Conservation (phyloP, 2,329 filamentous ascomycete species). For the Xylariaceae sp. region DNA sequence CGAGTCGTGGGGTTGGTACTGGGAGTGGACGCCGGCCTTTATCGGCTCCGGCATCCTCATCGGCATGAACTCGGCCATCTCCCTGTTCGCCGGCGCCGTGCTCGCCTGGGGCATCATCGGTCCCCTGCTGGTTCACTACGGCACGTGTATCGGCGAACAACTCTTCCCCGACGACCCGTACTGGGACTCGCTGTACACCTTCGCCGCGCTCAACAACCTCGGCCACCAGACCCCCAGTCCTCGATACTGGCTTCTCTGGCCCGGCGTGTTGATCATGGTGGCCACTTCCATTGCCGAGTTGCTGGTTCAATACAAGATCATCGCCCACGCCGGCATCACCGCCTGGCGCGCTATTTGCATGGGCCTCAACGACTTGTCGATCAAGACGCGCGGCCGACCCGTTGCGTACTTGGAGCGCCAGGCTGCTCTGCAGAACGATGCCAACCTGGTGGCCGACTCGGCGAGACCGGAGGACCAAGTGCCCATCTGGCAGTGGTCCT, state of each 20-base stretch:
- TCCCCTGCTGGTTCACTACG: constrained; percentile 49
- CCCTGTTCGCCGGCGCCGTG: constrained; percentile 50
- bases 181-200: constrained; percentile 40
- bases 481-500: constrained; percentile 48
- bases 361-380: constrained; percentile 36
- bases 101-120: constrained; percentile 54
- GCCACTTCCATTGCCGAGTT: constrained; percentile 37
- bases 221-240: constrained; percentile 33
- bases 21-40: constrained; percentile 54
- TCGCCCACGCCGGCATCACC: constrained; percentile 38
- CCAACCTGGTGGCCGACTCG: constrained; percentile 46
- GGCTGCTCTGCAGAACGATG: constrained; percentile 30
- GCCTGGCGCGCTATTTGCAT: constrained; percentile 42
- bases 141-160: constrained; percentile 39
- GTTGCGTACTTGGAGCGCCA: constrained; percentile 39
- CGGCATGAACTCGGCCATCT: constrained; percentile 53
- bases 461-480: constrained; percentile 43
- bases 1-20: constrained; percentile 54
- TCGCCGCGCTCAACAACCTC: constrained; percentile 32
- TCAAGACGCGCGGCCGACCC: constrained; percentile 37
- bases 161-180: constrained; percentile 35
- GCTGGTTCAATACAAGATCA: constrained; percentile 36
- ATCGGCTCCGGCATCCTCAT: constrained; percentile 55
- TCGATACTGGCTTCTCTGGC: constrained; percentile 40
- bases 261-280: constrained; percentile 39